phyloP scores from a whole-genome alignment of 164 flowering plant species.

The Magnolia officinalis region DNA sequence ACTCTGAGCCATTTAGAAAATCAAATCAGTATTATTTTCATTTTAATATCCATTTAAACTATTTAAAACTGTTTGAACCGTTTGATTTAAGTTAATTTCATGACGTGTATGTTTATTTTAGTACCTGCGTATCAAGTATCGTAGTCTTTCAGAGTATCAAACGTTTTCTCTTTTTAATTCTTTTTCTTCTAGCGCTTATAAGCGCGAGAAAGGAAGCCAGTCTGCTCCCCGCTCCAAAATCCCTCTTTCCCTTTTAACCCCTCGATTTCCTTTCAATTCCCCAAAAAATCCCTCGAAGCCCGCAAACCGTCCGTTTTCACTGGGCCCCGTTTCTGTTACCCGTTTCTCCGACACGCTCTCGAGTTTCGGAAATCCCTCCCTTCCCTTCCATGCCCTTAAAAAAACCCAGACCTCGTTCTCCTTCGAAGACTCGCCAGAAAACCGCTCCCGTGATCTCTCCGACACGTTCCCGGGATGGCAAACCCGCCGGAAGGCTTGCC shows the following conservation, averaged over 20 bases:
- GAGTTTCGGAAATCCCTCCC: slow-evolving; percentile 5
- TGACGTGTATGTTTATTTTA: too few relatives aligned
- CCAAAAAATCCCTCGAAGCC: background rate
- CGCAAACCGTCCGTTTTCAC: slow-evolving; percentile 12
- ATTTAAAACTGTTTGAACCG: too few relatives aligned
- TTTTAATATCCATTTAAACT: too few relatives aligned
- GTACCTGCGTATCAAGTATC: too few relatives aligned
- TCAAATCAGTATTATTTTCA: too few relatives aligned
- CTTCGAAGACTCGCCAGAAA: background rate
- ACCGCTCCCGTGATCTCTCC: background rate
- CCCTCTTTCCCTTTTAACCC: background rate
- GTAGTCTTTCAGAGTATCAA: too few relatives aligned
- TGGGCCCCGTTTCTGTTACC: slow-evolving; percentile 19
- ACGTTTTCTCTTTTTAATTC: too few relatives aligned
- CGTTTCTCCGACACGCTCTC: slow-evolving; percentile 16
- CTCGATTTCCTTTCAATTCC: background rate
- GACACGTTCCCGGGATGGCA: slow-evolving; percentile 38
- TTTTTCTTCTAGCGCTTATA: too few relatives aligned
- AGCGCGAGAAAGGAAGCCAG: too few relatives aligned
- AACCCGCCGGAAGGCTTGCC: slow-evolving; percentile 52
- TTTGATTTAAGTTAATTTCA: too few relatives aligned
- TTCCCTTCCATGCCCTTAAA: slow-evolving; percentile 10
- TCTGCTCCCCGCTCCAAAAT: too few relatives aligned
- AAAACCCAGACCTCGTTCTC: slow-evolving; percentile 6
- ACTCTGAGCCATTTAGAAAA: too few relatives aligned